Percentiles rank a stretch among this genome's conserved stretches.
Evolutionary conservation across 441 rosid species (phyloP).

Genomic region (Flueggea neowawraea): DNA sequence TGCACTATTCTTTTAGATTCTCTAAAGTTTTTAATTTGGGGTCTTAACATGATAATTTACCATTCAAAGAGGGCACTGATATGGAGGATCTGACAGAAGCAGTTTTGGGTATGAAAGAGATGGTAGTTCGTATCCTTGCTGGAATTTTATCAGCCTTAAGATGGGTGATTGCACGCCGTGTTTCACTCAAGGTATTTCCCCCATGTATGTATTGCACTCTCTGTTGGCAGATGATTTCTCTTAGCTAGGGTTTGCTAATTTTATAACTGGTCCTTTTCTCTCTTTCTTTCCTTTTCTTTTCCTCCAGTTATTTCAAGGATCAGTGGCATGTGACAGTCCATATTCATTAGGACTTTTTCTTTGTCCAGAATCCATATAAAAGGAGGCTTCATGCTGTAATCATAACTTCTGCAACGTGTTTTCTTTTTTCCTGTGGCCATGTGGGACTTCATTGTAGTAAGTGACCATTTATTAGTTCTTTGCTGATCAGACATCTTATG

Average conservation of each 20-base stretch:
- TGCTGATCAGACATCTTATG: conserved; percentile 3
- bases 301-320: neutral
- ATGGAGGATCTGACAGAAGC: conserved; percentile 44
- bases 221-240: conserved; percentile 10
- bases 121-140: conserved; percentile 78
- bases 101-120: conserved; percentile 63
- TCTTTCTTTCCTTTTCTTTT: neutral
- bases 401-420: conserved; percentile 82
- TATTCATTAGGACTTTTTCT: conserved; percentile 14
- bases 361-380: conserved; percentile 73
- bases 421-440: conserved; percentile 91
- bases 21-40: conserved; percentile 1
- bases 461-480: conserved; percentile 20
- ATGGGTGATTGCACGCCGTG: conserved; percentile 90
- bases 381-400: conserved; percentile 89
- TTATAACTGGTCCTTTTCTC: neutral
- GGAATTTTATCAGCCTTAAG: conserved; percentile 93
- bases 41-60: conserved; percentile 49
- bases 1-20: neutral
- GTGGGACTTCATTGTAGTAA: conserved; percentile 94
- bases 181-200: conserved; percentile 74
- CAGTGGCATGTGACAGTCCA: neutral
- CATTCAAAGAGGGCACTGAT: conserved; percentile 48
- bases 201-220: conserved; percentile 5
- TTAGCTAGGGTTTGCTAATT: neutral